These are phyloP conservation scores for Paramyrothecium roridum DNA, from an alignment of 2,329 filamentous ascomycete genomes.

Conservation along the genomic window DNA sequence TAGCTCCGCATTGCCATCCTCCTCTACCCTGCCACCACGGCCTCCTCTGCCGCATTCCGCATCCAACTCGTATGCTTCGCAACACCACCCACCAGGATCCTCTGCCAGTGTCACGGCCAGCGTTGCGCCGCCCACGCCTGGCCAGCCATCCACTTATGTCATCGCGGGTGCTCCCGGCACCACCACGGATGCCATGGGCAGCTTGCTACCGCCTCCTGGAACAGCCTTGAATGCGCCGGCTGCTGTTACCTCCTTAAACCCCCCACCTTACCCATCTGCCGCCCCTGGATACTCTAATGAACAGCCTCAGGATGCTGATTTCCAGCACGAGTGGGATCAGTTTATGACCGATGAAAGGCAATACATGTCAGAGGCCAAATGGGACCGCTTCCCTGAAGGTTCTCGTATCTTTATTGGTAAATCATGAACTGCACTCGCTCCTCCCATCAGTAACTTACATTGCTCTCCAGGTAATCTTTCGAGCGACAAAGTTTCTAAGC, in stretches of 20 bases:
- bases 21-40: slow-evolving; percentile 44
- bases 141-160: slow-evolving; percentile 29
- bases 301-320: slow-evolving; percentile 37
- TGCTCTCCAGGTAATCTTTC: slow-evolving; percentile 74
- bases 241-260: slow-evolving; percentile 24
- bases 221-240: slow-evolving; percentile 22
- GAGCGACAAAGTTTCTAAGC: slow-evolving; percentile 88
- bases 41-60: slow-evolving; percentile 37
- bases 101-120: slow-evolving; percentile 24
- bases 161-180: slow-evolving; percentile 26
- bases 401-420: slow-evolving; percentile 80
- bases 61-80: slow-evolving; percentile 33
- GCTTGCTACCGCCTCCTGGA: slow-evolving; percentile 23
- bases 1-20: slow-evolving; percentile 29
- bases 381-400: slow-evolving; percentile 75
- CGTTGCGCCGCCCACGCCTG: slow-evolving; percentile 25
- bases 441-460: slow-evolving; percentile 19
- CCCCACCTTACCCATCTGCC: slow-evolving; percentile 26
- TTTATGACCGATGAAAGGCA: slow-evolving; percentile 71
- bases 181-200: slow-evolving; percentile 25
- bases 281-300: slow-evolving; percentile 22
- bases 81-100: slow-evolving; percentile 29
- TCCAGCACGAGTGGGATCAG: slow-evolving; percentile 66
- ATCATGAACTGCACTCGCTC: slow-evolving; percentile 27
- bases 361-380: slow-evolving; percentile 74